Conservation (phyloP, 2,329 filamentous ascomycete species). For the Canariomyces notabilis region DNA sequence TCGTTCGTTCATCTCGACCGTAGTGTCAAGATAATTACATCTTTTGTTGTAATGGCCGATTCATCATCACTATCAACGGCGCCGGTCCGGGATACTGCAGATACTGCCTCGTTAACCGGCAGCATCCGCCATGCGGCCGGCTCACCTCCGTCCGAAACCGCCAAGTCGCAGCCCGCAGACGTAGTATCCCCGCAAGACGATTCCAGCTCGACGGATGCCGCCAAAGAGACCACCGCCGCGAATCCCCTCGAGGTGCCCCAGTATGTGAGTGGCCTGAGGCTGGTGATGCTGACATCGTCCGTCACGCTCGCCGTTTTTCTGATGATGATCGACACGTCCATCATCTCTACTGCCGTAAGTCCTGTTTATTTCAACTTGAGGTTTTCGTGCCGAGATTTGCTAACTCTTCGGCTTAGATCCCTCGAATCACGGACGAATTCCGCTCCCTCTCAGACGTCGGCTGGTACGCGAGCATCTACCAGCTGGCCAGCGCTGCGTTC, state of each 20-base stretch:
- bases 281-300: constrained; percentile 28
- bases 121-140: neutral
- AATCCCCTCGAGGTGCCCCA: neutral
- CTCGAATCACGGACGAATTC: constrained; percentile 29
- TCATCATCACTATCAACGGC: too few relatives aligned
- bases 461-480: constrained; percentile 27
- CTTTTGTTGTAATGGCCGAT: too few relatives aligned
- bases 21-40: too few relatives aligned
- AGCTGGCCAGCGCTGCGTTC: constrained; percentile 21
- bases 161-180: neutral
- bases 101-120: neutral
- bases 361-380: neutral
- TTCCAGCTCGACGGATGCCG: neutral
- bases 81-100: too few relatives aligned
- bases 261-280: constrained; percentile 16
- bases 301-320: constrained; percentile 42
- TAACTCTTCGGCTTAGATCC: constrained; percentile 16
- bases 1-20: too few relatives aligned
- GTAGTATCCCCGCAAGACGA: neutral
- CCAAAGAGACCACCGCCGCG: neutral
- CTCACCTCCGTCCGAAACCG: neutral
- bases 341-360: constrained; percentile 42
- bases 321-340: constrained; percentile 48
- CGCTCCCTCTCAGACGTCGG: constrained; percentile 20
- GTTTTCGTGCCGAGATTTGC: neutral